Conservation (phyloP, 148 eudicot species). For the Suaeda aralocaspica region DNA sequence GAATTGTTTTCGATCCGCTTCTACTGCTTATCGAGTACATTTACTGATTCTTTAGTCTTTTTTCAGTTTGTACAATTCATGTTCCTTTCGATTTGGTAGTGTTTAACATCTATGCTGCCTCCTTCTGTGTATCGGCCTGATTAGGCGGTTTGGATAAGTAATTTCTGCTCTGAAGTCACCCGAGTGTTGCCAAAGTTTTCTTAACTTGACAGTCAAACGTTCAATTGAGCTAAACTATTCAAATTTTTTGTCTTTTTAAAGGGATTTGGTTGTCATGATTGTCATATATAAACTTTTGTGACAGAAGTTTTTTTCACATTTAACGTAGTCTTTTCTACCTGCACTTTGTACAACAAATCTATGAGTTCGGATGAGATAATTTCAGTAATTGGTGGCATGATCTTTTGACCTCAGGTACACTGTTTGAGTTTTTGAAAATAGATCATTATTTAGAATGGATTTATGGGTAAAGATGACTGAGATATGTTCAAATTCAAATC, state of each 20-base stretch:
- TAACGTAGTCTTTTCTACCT: neutral
- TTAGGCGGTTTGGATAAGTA: neutral
- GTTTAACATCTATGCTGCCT: neutral
- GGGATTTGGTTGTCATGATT: neutral
- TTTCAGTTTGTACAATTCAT: neutral
- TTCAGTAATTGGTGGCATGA: neutral
- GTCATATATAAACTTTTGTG: neutral
- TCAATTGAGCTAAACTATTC: neutral
- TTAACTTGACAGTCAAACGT: neutral
- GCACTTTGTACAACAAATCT: too few relatives aligned
- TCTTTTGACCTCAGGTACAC: neutral
- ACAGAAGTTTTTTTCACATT: neutral
- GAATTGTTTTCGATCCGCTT: conserved; percentile 10
- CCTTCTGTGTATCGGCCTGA: neutral
- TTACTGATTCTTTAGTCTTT: conserved; percentile 9
- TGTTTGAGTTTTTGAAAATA: conserved; percentile 5
- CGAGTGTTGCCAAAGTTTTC: neutral
- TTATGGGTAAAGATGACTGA: neutral
- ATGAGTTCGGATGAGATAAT: neutral
- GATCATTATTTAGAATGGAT: neutral
- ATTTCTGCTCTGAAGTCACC: neutral
- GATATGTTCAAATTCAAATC: neutral
- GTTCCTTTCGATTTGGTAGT: neutral
- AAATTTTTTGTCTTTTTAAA: neutral
- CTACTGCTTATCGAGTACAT: conserved; percentile 1